These are phyloP conservation scores for Starmerella geochares DNA, from an alignment of 805 yeast genomes.

Conservation along the genomic window DNA sequence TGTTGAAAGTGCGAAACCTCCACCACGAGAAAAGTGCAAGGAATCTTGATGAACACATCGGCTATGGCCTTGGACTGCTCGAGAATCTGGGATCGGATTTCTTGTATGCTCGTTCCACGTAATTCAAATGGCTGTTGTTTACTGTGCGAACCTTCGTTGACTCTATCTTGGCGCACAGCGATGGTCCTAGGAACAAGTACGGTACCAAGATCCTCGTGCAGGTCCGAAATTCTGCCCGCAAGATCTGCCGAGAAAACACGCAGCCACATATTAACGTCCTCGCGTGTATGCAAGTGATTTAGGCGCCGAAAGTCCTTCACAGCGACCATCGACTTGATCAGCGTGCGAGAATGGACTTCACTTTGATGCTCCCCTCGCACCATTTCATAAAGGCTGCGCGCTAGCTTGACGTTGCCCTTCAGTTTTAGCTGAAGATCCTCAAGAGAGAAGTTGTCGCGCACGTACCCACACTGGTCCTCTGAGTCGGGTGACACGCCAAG, in stretches of 20 bases:
- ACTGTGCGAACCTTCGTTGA: slow-evolving; percentile 11
- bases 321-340: slow-evolving; percentile 78
- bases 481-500: slow-evolving; percentile 41
- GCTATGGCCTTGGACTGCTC: slow-evolving; percentile 13
- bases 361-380: slow-evolving; percentile 52
- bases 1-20: slow-evolving; percentile 21
- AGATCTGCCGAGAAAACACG: slow-evolving; percentile 75
- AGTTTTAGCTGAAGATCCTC: slow-evolving; percentile 31
- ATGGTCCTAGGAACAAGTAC: slow-evolving; percentile 48
- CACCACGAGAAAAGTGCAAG: slow-evolving; percentile 18
- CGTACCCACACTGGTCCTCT: slow-evolving; percentile 36
- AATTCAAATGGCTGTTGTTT: slow-evolving; percentile 14
- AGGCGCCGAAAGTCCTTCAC: slow-evolving; percentile 64
- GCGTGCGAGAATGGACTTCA: slow-evolving; percentile 49
- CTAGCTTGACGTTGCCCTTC: slow-evolving; percentile 35
- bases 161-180: slow-evolving; percentile 31
- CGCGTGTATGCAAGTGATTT: slow-evolving; percentile 38
- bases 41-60: slow-evolving; percentile 11
- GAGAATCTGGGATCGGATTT: slow-evolving; percentile 13
- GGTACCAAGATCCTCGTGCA: slow-evolving; percentile 50
- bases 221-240: slow-evolving; percentile 55
- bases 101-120: slow-evolving; percentile 1
- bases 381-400: slow-evolving; percentile 47
- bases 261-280: slow-evolving; percentile 67
- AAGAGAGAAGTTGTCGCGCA: slow-evolving; percentile 12